Evolutionary conservation across 345 rosid species (phyloP), one percentile per base, ranked within the genome.

Genomic region (Populus tremula): DNA sequence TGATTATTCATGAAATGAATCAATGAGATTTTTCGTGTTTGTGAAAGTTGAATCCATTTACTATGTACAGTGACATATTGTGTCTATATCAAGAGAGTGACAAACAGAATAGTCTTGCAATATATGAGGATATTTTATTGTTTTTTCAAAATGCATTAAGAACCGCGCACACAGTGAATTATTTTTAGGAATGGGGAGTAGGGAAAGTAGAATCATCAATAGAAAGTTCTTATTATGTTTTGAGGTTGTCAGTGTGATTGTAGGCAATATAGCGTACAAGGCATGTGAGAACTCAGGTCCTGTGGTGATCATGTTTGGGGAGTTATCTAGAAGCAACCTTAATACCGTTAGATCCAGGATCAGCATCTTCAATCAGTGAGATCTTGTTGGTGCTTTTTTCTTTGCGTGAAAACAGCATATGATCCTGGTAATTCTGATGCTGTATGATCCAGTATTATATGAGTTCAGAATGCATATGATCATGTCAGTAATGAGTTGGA

Each of bases 1-100:
- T 70, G 33, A 61, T 72, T 45, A 59, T 62, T 73, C 36, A 25
- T 53, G 69, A 79, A 67, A 33, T n/a, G 39, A 27, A 71, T 41
- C 29, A 31, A 35, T 54, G 59, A 70, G 56, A 61, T 14, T 61
- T 9, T 76, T 21, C 14, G 13, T 63, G 18, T 27, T 13, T 35
- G 56, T 64, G 20, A 45, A 59, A 49, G 43, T 65, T 49, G 54
- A 63, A 36, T 27, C 41, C 35, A 20, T 73, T 70, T 33, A 16
- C 12, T 39, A 53, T 50, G 33, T 21, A 13, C 50, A 29, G 33
- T 14, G 50, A 36, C 31, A 14, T 21, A 13, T 72, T 6, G 20
- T 39, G 11, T 29, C 8, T 23, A 10, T 29, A 21, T 41, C 17
- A 77, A 72, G 31, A 27, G 76, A 10, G 45, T 20, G 23, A 25